A percentile compares a stretch with the other conserved stretches of the same genome.
Evolutionary conservation across 2,329 filamentous ascomycete genomes (phyloP).

Genomic region (Ceratocystis cubensis): DNA sequence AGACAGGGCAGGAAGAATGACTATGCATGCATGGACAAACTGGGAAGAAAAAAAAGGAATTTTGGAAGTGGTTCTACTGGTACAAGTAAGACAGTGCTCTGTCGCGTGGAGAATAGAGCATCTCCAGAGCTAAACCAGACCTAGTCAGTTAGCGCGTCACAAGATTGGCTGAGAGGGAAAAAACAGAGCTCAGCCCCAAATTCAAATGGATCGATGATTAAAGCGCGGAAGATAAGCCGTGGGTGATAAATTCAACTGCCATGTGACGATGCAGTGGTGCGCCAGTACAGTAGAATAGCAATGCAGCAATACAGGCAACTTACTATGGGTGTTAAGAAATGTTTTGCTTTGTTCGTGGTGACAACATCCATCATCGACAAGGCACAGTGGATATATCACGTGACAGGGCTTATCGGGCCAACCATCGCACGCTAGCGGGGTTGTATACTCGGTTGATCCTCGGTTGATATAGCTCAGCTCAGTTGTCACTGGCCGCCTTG

Average conservation of each 20-base stretch:
- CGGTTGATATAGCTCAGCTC: slow-evolving; percentile 20
- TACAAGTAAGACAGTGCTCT: slow-evolving; percentile 5
- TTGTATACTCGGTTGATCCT: slow-evolving; percentile 18
- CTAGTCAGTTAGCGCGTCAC: neutral
- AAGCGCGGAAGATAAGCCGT: neutral
- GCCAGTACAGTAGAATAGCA: too few species aligned
- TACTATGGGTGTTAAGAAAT: too few species aligned
- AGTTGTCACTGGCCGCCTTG: slow-evolving; percentile 3
- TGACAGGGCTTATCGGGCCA: slow-evolving; percentile 6
- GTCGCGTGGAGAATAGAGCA: slow-evolving; percentile 4
- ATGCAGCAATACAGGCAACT: too few species aligned
- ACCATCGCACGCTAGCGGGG: slow-evolving; percentile 11
- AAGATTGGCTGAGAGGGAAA: neutral
- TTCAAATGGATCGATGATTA: neutral
- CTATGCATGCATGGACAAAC: neutral
- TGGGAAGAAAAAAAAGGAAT: neutral
- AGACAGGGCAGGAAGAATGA: neutral
- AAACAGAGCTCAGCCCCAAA: neutral
- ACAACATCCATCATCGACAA: neutral
- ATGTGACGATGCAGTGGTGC: neutral
- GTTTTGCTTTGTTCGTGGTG: neutral
- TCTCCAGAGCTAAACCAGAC: neutral
- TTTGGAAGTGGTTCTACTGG: slow-evolving; percentile 2
- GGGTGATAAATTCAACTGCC: neutral
- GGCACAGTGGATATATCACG: neutral